Percentiles rank a stretch among this genome's conserved stretches.
These are phyloP conservation scores for Balamuthia mandrillaris DNA, from an alignment of 208 protist genomes.

Conservation along the genomic window DNA sequence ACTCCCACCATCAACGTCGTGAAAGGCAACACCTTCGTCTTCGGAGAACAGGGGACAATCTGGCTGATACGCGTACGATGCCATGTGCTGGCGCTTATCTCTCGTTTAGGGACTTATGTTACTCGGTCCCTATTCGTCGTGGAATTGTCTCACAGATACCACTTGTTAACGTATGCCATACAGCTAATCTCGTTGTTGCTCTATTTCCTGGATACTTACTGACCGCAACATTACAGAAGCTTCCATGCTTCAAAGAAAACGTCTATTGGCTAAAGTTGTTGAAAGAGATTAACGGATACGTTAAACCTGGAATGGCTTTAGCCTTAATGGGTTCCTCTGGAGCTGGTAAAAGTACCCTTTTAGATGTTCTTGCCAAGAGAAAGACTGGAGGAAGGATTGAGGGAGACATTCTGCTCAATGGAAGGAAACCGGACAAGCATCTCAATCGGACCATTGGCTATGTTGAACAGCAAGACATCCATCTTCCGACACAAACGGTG, in stretches of 20 bases:
- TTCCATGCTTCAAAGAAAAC: background rate
- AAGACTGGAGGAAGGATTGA: background rate
- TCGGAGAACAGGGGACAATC: too few species aligned
- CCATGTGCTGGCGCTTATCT: too few species aligned
- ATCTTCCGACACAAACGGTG: slow-evolving; percentile 50
- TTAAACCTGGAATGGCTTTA: background rate
- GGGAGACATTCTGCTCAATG: background rate
- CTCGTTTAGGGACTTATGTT: background rate
- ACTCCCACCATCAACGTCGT: too few species aligned
- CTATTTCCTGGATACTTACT: background rate
- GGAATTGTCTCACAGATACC: background rate
- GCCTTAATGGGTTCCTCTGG: slow-evolving; percentile 26
- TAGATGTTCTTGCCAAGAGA: slow-evolving; percentile 36
- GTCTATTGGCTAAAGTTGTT: background rate
- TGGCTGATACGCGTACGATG: too few species aligned
- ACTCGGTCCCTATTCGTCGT: background rate
- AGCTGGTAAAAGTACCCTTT: slow-evolving; percentile 40
- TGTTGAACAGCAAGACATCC: slow-evolving; percentile 54
- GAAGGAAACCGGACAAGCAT: background rate
- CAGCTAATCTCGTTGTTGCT: background rate
- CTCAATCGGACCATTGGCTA: slow-evolving; percentile 30
- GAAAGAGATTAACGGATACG: background rate
- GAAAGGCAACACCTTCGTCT: too few species aligned
- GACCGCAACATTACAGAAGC: background rate
- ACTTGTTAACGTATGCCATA: background rate